Evolutionary conservation across 1,284 basidiomycete genomes (phyloP).

Genomic region (Agaricales sp.): DNA sequence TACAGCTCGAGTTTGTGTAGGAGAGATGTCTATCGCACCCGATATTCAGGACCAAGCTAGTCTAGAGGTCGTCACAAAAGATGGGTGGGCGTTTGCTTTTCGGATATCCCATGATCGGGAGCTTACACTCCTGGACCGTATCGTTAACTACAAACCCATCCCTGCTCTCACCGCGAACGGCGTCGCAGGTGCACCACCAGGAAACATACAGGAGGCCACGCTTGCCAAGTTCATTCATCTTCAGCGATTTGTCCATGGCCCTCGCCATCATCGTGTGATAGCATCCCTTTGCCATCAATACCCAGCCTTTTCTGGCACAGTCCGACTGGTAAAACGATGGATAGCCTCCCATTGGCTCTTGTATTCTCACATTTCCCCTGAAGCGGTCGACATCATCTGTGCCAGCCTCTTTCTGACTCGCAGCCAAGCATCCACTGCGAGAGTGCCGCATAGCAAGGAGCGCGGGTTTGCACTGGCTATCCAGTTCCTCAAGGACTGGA

Average conservation of each 20-base stretch:
- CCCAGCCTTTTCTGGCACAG: conserved; percentile 74
- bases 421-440: conserved; percentile 14
- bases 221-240: conserved; percentile 60
- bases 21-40: conserved; percentile 34
- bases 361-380: conserved; percentile 55
- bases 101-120: conserved; percentile 89
- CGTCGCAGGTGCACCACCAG: conserved; percentile 9
- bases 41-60: conserved; percentile 62
- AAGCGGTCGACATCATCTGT: conserved; percentile 80
- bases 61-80: conserved; percentile 71
- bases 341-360: conserved; percentile 84
- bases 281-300: conserved; percentile 74
- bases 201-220: conserved; percentile 43
- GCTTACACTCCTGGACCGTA: conserved; percentile 66
- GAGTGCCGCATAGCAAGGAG: conserved; percentile 57
- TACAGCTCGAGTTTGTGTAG: conserved; percentile 48
- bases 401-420: conserved; percentile 51
- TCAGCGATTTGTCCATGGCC: conserved; percentile 66
- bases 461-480: conserved; percentile 79
- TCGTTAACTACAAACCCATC: conserved; percentile 33
- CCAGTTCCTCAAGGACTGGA: conserved; percentile 74
- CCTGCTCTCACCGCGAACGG: not conserved
- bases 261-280: conserved; percentile 81
- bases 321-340: conserved; percentile 90
- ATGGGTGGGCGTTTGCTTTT: conserved; percentile 83